Evolutionary conservation across 805 yeast genomes (phyloP).

Genomic region (Osmozyma mogii): DNA sequence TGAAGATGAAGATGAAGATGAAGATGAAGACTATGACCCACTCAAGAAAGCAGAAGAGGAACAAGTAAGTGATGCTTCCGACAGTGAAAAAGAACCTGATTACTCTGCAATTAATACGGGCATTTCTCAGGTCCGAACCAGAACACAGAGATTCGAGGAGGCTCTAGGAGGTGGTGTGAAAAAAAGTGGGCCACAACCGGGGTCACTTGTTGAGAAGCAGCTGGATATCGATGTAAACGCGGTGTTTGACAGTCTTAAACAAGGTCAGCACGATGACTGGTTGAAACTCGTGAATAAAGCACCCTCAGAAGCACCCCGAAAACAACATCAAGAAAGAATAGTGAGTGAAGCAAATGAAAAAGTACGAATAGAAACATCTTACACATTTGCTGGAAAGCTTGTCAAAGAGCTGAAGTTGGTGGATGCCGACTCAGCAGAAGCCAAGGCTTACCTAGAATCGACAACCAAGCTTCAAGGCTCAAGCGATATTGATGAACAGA

Average conservation of each 20-base stretch:
- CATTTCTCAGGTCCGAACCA: conserved; percentile 57
- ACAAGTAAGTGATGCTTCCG: conserved; percentile 20
- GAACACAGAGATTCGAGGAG: conserved; percentile 52
- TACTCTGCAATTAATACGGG: conserved; percentile 48
- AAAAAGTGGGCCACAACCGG: conserved; percentile 2
- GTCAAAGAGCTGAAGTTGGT: conserved; percentile 75
- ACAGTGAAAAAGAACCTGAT: conserved; percentile 27
- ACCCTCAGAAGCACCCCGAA: conserved; percentile 2
- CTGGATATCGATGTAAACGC: conserved; percentile 25
- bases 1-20: conserved; percentile 46
- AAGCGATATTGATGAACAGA: conserved; percentile 3
- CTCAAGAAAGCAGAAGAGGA: conserved; percentile 14
- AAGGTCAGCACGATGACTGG: conserved; percentile 9
- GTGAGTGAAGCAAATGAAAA: conserved; percentile 24
- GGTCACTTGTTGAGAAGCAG: conserved; percentile 11
- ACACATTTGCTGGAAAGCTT: conserved; percentile 84
- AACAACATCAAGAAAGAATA: conserved; percentile 1
- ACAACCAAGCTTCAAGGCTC: conserved; percentile 27
- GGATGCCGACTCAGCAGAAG: conserved; percentile 74
- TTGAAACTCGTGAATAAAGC: conserved; percentile 4
- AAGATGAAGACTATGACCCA: conserved; percentile 53
- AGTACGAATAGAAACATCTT: conserved; percentile 67
- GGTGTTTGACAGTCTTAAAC: conserved; percentile 17
- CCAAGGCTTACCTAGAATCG: conserved; percentile 66
- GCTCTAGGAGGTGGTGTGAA: neutral